A percentile compares a stretch with the other conserved stretches of the same genome.
phyloP scores from a whole-genome alignment of 2,329 filamentous ascomycete genomes.

The Fusarium chuoi region DNA sequence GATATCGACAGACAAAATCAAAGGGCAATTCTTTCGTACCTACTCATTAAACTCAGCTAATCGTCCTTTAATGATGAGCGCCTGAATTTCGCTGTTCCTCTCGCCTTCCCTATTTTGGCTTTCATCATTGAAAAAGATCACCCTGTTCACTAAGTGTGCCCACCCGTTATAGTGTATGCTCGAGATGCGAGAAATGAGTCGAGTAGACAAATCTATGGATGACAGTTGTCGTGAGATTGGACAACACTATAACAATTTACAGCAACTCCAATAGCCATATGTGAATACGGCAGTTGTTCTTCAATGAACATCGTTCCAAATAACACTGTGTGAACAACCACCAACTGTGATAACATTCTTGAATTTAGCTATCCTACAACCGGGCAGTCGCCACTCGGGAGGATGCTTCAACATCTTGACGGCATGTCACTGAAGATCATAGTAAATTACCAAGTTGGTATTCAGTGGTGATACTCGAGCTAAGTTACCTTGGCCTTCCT shows the following conservation, averaged over 20 bases:
- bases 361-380: background rate
- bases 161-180: background rate
- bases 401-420: background rate
- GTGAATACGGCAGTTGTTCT: background rate
- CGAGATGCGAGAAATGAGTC: background rate
- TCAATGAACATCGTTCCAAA: background rate
- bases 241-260: background rate
- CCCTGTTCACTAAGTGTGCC: background rate
- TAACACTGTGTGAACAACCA: background rate
- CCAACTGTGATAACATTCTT: background rate
- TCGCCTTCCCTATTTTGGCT: no score
- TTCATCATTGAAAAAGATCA: background rate
- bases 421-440: background rate
- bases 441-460: background rate
- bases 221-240: background rate
- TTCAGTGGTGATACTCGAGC: background rate
- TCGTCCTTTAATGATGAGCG: background rate
- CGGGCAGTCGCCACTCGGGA: background rate
- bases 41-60: background rate
- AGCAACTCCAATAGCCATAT: background rate
- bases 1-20: background rate
- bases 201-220: background rate
- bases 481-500: background rate
- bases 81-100: background rate
- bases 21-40: background rate